A percentile compares a stretch with the other conserved stretches of the same genome.
Conservation (phyloP, 768 basidiomycete species). For the Tricholoma terreum region DNA sequence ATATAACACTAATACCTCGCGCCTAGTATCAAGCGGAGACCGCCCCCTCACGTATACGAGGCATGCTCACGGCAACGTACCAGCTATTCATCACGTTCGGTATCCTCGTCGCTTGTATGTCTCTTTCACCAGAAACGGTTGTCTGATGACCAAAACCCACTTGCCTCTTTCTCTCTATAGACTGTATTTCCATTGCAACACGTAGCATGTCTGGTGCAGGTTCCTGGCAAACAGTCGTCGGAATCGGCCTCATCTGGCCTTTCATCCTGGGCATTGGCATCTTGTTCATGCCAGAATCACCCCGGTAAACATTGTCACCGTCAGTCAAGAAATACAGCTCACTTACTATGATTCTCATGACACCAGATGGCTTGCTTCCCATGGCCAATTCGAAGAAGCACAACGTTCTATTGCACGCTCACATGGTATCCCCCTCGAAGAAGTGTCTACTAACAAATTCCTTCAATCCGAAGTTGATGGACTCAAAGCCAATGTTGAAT, state of each 20-base stretch:
- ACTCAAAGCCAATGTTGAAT: constrained; percentile 49
- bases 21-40: constrained; percentile 66
- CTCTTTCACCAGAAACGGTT: background rate
- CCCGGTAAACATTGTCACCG: constrained; percentile 31
- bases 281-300: constrained; percentile 67
- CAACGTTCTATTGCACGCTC: constrained; percentile 43
- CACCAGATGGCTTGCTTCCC: constrained; percentile 53
- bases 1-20: constrained; percentile 2
- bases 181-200: constrained; percentile 70
- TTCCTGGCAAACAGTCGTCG: constrained; percentile 64
- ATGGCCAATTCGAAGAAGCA: constrained; percentile 47
- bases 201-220: constrained; percentile 42
- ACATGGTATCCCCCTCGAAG: constrained; percentile 42
- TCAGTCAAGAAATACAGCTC: background rate
- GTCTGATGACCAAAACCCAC: background rate
- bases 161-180: constrained; percentile 22
- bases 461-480: constrained; percentile 51
- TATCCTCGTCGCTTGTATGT: constrained; percentile 61
- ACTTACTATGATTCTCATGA: background rate
- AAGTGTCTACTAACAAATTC: constrained; percentile 39
- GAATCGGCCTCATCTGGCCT: constrained; percentile 62
- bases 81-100: constrained; percentile 70
- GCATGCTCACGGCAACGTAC: constrained; percentile 60
- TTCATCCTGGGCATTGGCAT: constrained; percentile 61
- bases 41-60: constrained; percentile 68